Percentiles rank a stretch among this genome's conserved stretches.
phyloP scores from a whole-genome alignment of 192 early-diverging fungal species.

The Coemansia sp. region DNA sequence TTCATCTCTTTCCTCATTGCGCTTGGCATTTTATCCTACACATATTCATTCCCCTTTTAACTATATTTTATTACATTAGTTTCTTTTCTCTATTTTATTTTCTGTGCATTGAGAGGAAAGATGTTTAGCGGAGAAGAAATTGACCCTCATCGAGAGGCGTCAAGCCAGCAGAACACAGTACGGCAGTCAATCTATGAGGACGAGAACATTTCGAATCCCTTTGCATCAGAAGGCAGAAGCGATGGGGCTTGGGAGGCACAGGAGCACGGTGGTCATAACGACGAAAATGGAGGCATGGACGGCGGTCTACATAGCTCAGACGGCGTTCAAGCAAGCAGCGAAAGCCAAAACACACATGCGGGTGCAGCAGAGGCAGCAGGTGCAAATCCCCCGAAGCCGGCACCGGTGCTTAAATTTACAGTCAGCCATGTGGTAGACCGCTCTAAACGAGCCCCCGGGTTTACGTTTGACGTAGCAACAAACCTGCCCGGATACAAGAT shows the following conservation, averaged over 20 bases:
- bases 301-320: neutral
- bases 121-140: constrained; percentile 30
- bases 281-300: neutral
- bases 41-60: constrained; percentile 5
- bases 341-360: constrained; percentile 2
- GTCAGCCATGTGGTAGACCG: constrained; percentile 52
- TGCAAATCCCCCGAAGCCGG: neutral
- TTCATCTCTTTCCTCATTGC: constrained; percentile 1
- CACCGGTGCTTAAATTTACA: constrained; percentile 36
- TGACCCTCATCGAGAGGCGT: constrained; percentile 39
- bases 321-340: neutral
- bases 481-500: constrained; percentile 50
- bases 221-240: constrained; percentile 19
- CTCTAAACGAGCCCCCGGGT: constrained; percentile 39
- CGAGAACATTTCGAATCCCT: constrained; percentile 22
- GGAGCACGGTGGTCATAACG: neutral
- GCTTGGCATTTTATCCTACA: constrained; percentile 5
- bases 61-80: neutral
- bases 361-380: neutral
- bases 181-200: constrained; percentile 23
- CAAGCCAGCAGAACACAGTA: constrained; percentile 4
- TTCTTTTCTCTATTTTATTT: neutral
- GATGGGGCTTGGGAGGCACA: constrained; percentile 12
- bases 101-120: neutral
- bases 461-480: constrained; percentile 42